Evolutionary conservation across 345 rosid genomes (phyloP), one percentile per base, ranked within the genome.

Genomic region (Gossypium australe): DNA sequence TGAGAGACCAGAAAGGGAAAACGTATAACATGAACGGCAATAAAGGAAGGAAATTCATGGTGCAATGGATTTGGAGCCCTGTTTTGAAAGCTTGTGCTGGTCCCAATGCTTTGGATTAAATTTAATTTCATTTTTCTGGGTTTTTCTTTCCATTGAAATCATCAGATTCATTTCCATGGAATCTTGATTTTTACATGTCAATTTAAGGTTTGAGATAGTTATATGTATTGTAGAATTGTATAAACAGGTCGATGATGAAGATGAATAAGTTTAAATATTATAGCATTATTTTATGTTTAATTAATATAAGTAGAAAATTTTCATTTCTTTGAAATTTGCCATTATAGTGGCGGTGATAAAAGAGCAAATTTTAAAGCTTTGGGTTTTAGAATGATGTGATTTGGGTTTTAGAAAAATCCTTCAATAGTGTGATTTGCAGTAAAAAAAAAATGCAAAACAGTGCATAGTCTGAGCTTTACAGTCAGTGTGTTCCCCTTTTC

Each of bases 41-140:
- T 44, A 78, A 86, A 29, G 92, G 97, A 43, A 82, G 98, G 59
- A 89, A 77, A 83, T 91, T 87, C 64, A 10, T 95, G 84, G 93
- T 95, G 47, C 99, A 93, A 73, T 95, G 99, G 99, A 18, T 93
- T 2, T 95, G 99, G 98, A 95, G 85, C 75, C 93, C 93, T n/a
- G 81, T 56, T 17, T 41, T 88, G 76, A 89, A 90, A 82, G 93
- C 97, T 34, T 95, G 98, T 59, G 80, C 87, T 9, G 99, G 99
- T 48, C 97, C 97, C 0, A 93, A 91, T 83, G 86, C 93, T 24
- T 18, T 82, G 17, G 97, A 94, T 71, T 92, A 80, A 17, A 66
- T 16, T 61, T 52, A 10, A 1, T 55, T 18, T 56, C 4, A n/a
- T 9, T 8, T 55, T 55, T 55, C 11, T 18, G 24, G 58, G 18